Conservation (phyloP, 129 eudicot genomes). For the Tagetes patula region DNA sequence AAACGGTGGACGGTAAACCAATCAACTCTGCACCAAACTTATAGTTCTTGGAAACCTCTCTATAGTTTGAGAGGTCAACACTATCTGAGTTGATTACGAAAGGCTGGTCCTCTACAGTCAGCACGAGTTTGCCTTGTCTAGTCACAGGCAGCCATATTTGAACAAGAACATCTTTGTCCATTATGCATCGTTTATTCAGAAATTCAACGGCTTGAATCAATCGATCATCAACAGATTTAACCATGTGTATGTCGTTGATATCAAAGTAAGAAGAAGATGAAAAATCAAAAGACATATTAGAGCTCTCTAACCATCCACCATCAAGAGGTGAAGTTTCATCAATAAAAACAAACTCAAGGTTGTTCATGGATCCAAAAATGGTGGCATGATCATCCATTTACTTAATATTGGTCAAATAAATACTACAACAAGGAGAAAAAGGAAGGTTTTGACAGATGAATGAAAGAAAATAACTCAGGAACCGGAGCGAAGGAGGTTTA, state of each 20-base stretch:
- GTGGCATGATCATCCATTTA: conserved; percentile 26
- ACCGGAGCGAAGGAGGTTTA: conserved; percentile 46
- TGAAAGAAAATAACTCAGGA: conserved; percentile 44
- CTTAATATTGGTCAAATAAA: not conserved
- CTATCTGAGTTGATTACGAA: conserved; percentile 46
- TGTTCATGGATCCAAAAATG: conserved; percentile 24
- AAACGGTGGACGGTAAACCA: conserved; percentile 78
- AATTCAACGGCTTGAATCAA: conserved; percentile 51
- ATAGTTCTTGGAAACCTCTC: conserved; percentile 52
- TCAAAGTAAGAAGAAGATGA: conserved; percentile 35
- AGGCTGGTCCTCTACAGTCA: conserved; percentile 60
- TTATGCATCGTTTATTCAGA: conserved; percentile 43
- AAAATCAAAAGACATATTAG: conserved; percentile 34
- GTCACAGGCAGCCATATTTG: conserved; percentile 80
- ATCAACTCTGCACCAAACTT: conserved; percentile 47
- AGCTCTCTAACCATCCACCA: conserved; percentile 22
- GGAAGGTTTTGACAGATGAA: too few relatives aligned
- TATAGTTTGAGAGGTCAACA: conserved; percentile 47
- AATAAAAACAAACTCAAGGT: conserved; percentile 13
- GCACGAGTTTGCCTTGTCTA: conserved; percentile 51
- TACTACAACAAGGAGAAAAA: conserved; percentile 1
- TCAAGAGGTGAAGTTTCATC: conserved; percentile 26
- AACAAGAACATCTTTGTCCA: conserved; percentile 57
- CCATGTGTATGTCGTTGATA: too few relatives aligned
- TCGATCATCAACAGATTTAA: conserved; percentile 31